Base-by-base conservation (phyloP, 2,329 filamentous ascomycete genomes). In the Plenodomus biglobosus region DNA sequence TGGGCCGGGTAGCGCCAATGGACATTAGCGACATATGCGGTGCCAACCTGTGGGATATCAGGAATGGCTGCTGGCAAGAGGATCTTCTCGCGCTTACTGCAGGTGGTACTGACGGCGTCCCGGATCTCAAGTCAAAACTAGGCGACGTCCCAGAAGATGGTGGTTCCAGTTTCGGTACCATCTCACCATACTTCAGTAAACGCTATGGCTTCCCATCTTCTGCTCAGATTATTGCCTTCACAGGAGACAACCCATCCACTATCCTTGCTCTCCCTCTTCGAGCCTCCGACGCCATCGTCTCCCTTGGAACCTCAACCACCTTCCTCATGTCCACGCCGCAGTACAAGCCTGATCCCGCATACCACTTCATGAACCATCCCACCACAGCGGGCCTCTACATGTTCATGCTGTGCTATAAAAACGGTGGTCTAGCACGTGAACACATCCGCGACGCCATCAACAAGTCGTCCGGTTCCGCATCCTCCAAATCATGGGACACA, bases 321-420 rank as follows among this genome's bases (percentile, higher is more conserved):
- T 96, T 97, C 78, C 83, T 99, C 52, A 97, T 97, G 92, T 91
- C 88, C 65, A 97, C 94, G 3, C 85, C 90, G n/a, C 80, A 83
- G 62, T 97, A 96, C 80, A 86, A 86, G 70, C 90, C 94, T 2
- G 87, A 96, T 66, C 88, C 90, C 2, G 84, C 88, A 6, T 96
- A 96, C 67, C 94, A 99, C 77, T 96, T 97, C 79, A 95, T 97
- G 83, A 96, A 96, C 77, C 92, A 97, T 73, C 94, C 94, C 1
- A 94, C 91, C 38, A 95, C 90, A 1, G 77, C 85, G 0, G 90
- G 88, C 1, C 82, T 96, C 51, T 96, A 95, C 81, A 97, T 99
- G 94, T 97, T 99, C 75, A 99, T 99, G 94, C 84, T 99, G 30
- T 99, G 94, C 80, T 99, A 97, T 79, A 97, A 97, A 76, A 99